These are phyloP conservation scores for Nectriaceae sp. DNA, from an alignment of 2,329 filamentous ascomycete species.

Conservation along the genomic window DNA sequence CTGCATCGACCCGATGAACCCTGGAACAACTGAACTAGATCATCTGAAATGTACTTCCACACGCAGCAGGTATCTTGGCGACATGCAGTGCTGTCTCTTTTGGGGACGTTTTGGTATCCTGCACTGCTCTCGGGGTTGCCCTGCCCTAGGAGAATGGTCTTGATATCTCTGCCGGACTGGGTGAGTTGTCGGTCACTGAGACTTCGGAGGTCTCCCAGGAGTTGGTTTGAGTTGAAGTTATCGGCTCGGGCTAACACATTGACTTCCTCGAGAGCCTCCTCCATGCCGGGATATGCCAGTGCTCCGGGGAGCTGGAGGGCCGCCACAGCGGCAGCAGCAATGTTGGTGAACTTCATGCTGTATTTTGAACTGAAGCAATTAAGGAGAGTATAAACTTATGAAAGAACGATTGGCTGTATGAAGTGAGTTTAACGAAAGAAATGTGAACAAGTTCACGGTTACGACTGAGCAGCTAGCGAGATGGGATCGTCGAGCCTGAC, in stretches of 20 bases:
- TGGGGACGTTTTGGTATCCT: conserved; percentile 25
- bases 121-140: conserved; percentile 29
- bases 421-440: not conserved
- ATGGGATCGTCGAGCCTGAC: not conserved
- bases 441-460: too few species aligned
- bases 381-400: too few species aligned
- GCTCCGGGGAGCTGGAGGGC: conserved; percentile 18
- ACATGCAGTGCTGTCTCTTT: conserved; percentile 28
- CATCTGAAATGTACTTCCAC: conserved; percentile 45
- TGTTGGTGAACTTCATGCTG: conserved; percentile 31
- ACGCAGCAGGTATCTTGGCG: conserved; percentile 45
- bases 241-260: not conserved
- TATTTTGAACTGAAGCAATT: conserved; percentile 3
- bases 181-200: conserved; percentile 34
- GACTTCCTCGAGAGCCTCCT: conserved; percentile 5
- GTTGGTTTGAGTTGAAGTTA: conserved; percentile 22
- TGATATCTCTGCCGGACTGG: conserved; percentile 38
- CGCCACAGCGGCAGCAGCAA: conserved; percentile 22
- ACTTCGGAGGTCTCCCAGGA: conserved; percentile 42
- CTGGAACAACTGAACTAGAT: conserved; percentile 39
- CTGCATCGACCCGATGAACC: conserved; percentile 44
- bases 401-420: not conserved
- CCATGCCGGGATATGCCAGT: conserved; percentile 9
- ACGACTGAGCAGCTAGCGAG: not conserved
- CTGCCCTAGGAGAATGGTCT: conserved; percentile 36